Base-by-base conservation (phyloP, 805 yeast species). In the Saccharomycopsis guyanensis region DNA sequence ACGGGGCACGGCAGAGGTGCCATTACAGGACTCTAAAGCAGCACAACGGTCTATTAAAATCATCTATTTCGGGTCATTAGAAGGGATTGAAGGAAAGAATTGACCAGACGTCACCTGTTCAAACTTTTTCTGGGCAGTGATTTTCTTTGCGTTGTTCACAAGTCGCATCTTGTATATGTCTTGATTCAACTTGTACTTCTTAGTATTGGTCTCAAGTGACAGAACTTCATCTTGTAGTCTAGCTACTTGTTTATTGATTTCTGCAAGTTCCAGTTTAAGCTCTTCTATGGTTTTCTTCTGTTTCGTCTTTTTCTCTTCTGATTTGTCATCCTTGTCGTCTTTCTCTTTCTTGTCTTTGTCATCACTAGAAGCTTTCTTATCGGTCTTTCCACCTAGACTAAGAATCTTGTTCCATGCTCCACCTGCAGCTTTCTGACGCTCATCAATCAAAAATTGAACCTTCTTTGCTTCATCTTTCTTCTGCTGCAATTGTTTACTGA, bases 231-330 rank as follows among this genome's bases (percentile, higher is more conserved):
- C 43, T 13, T 18, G 15, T 13, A n/a, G 22, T 32, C 13, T 25
- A 8, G 29, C 20, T 3, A 20, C 7, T 22, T 29, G 75, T 33
- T 15, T 15, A 6, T 33, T 18, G 10, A 15, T 15, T 33, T 33
- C 37, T 15, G 37, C 37, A 15, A 33, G 20, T 8, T 33, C 37
- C 6, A 6, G 6, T 12, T 33, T 33, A 3, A 48, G 38, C n/a
- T 40, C 42, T n/a, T 44, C 47, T 20, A 44, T 18, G 15, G 43
- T 15, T 23, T 43, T 48, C 25, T 18, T 12, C 36, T 19, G 24
- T n/a, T 39, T 32, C 38, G 29, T 31, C 34, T 45, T 31, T 29
- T 34, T 25, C 20, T 31, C n/a, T 22, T 3, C 25, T n/a, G n/a
- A n/a, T 25, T 43, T 37, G 7, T 20, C 23, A 15, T 15, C 36